Percentiles rank a stretch among this genome's conserved stretches.
phyloP scores from a whole-genome alignment of 176 grass and related monocot species.

The Musa schizocarpa region DNA sequence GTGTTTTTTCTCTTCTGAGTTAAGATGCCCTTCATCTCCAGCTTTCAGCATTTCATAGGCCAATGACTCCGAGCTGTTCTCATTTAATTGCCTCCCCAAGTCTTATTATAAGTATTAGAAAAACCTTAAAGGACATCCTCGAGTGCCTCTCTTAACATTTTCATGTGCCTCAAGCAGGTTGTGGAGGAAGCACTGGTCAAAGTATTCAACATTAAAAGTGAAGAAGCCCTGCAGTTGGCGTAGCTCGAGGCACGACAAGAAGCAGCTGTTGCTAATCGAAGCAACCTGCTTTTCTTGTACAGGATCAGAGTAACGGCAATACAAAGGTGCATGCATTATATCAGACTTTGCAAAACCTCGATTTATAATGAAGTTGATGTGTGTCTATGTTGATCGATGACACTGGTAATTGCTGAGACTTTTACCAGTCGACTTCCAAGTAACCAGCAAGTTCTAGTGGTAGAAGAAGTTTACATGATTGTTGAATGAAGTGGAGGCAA shows the following conservation, averaged over 20 bases:
- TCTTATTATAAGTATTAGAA: neutral
- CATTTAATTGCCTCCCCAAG: neutral
- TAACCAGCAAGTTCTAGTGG: too few relatives aligned
- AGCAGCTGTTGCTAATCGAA: too few relatives aligned
- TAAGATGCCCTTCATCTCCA: neutral
- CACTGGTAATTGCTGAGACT: too few relatives aligned
- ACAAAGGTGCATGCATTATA: too few relatives aligned
- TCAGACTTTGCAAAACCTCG: too few relatives aligned
- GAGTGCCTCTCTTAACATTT: neutral
- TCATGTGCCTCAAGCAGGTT: constrained; percentile 32
- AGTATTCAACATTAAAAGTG: constrained; percentile 82
- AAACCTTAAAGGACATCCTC: neutral
- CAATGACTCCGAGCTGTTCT: neutral
- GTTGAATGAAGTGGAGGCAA: too few relatives aligned
- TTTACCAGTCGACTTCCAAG: too few relatives aligned
- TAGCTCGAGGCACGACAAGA: neutral
- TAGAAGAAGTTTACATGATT: too few relatives aligned
- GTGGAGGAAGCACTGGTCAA: constrained; percentile 68
- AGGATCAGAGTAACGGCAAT: too few relatives aligned
- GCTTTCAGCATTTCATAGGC: neutral
- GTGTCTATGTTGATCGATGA: too few relatives aligned
- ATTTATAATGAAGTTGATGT: too few relatives aligned
- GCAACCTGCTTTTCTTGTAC: too few relatives aligned
- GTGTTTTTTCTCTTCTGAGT: neutral
- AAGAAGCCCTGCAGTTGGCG: constrained; percentile 31